These are phyloP conservation scores for Penicillium griseofulvum DNA, from an alignment of 2,329 filamentous ascomycete genomes.

Conservation along the genomic window DNA sequence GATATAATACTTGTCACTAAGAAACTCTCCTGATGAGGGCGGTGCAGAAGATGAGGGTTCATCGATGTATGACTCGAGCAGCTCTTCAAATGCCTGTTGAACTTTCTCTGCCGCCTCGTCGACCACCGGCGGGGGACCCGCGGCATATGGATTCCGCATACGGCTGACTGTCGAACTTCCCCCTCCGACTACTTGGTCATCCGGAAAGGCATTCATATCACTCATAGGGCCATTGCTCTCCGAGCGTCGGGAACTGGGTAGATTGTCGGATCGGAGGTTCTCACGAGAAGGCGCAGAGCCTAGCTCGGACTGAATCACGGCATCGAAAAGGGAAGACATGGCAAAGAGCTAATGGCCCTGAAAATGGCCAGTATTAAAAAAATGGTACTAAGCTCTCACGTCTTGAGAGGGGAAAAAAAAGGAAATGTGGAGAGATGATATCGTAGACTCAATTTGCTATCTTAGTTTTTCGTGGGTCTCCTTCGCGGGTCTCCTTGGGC, in stretches of 20 bases:
- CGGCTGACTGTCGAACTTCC: slow-evolving; percentile 50
- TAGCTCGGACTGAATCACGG: slow-evolving; percentile 43
- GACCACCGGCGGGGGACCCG: slow-evolving; percentile 58
- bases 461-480: slow-evolving; percentile 20
- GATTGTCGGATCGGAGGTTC: slow-evolving; percentile 38
- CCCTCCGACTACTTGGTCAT: slow-evolving; percentile 60
- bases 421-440: slow-evolving; percentile 13
- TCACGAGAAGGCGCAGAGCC: slow-evolving; percentile 35
- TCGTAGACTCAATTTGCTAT: slow-evolving; percentile 9
- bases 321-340: slow-evolving; percentile 45
- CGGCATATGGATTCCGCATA: slow-evolving; percentile 49
- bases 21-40: slow-evolving; percentile 54
- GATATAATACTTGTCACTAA: slow-evolving; percentile 64
- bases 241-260: slow-evolving; percentile 54
- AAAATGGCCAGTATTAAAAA: slow-evolving; percentile 23
- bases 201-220: slow-evolving; percentile 59
- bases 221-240: slow-evolving; percentile 53
- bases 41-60: slow-evolving; percentile 55
- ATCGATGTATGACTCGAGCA: slow-evolving; percentile 61
- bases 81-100: slow-evolving; percentile 61
- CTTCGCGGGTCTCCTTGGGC: slow-evolving; percentile 18
- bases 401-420: slow-evolving; percentile 3
- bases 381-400: slow-evolving; percentile 9
- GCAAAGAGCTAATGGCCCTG: slow-evolving; percentile 25
- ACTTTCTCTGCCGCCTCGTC: slow-evolving; percentile 62